Evolutionary conservation across 1,284 basidiomycete species (phyloP).

Genomic region (Moesziomyces parantarcticus): DNA sequence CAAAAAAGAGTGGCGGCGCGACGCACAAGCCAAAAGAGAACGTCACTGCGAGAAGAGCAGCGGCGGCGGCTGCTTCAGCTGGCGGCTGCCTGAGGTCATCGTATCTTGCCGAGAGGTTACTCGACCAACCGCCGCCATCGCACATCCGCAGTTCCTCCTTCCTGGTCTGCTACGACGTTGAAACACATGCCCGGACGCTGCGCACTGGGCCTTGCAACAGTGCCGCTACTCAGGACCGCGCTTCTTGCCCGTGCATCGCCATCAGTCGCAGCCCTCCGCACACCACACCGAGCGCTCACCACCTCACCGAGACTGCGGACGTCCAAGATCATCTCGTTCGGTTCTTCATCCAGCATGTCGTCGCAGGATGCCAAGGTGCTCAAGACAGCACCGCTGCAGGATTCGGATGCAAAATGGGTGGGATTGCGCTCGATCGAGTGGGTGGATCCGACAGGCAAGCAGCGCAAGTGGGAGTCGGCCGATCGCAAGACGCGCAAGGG

Average conservation of each 20-base stretch:
- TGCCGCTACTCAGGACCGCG: constrained; percentile 7
- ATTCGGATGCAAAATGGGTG: constrained; percentile 64
- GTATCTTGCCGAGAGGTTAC: not conserved
- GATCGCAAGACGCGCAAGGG: constrained; percentile 63
- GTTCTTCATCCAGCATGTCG: constrained; percentile 32
- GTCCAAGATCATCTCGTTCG: constrained; percentile 13
- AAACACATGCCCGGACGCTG: constrained; percentile 19
- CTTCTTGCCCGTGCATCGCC: not conserved
- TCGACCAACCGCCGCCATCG: not conserved
- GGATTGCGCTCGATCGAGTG: constrained; percentile 62
- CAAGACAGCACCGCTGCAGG: constrained; percentile 40
- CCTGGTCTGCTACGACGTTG: not conserved
- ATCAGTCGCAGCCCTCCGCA: not conserved
- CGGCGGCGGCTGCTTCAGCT: not conserved
- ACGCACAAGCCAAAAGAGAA: constrained; percentile 8
- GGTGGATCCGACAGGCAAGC: constrained; percentile 61
- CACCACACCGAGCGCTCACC: constrained; percentile 1
- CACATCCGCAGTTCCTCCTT: not conserved
- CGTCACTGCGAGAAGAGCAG: constrained; percentile 7
- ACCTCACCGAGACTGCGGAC: not conserved
- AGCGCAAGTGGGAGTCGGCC: constrained; percentile 65
- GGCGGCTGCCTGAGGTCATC: constrained; percentile 16
- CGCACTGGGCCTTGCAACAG: constrained; percentile 6
- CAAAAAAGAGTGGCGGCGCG: constrained; percentile 1
- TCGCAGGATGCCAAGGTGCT: constrained; percentile 47